Evolutionary conservation across 2,329 filamentous ascomycete genomes (phyloP), one percentile per base, ranked within the genome.

Genomic region (Aureobasidium vineae): DNA sequence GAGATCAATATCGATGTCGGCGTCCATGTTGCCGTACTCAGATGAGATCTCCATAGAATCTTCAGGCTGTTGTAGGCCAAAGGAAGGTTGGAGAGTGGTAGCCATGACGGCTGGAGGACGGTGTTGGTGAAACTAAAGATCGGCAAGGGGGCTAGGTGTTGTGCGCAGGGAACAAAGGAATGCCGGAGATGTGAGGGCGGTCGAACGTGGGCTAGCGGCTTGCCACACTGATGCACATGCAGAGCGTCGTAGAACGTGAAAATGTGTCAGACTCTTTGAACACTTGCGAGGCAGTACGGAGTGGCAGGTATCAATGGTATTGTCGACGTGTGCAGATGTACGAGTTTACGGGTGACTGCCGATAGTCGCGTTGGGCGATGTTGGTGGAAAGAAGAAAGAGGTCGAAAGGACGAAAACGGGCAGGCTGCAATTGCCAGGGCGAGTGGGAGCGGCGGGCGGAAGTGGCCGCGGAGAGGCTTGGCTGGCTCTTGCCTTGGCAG

Each of bases 1-100:
- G 68, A 88, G 79, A 70, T 88, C 86, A 68, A 88, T 85, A 67
- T 86, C 84, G 65, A 84, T 83, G 65, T 86, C 83, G 61, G 79
- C 79, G 63, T 83, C 81, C 50, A 74, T 75, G 54, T 77, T 70
- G 41, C 76, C 80, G 66, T 75, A 72, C 28, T 81, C 79, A 49
- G 83, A 79, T 71, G 83, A 79, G 72, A 88, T 79, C 69, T 86
- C 84, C 84, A 86, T 86, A 65, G 80, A 80, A 70, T 85, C 83
- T 59, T 79, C 79, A 36, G 77, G 71, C 2, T 76, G 68, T 43
- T 77, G 72, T 47, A 77, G 69, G 49, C 60, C 64, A 21, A 69
- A 57, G 26, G 47, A 45, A 7, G 67, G 52, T 16, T 66, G 56
- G 40, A 70, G 66, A n/a, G 69, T 59, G 28, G 68, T 60, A 56